Percentiles rank a stretch among this genome's conserved stretches.
These are phyloP conservation scores for Phytophthora litchii DNA, from an alignment of 352 stramenopile species.

Conservation along the genomic window DNA sequence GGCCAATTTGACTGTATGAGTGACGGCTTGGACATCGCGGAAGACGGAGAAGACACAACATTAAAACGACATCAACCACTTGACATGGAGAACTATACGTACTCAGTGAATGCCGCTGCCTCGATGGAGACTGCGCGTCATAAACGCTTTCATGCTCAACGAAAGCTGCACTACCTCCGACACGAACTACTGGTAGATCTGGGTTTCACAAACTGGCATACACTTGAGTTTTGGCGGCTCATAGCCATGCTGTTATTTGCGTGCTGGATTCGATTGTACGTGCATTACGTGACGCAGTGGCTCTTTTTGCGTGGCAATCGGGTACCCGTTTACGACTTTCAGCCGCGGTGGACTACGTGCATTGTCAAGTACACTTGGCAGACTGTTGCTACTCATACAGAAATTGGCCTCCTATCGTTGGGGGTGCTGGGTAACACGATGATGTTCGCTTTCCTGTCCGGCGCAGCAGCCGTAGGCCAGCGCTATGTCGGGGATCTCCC, in stretches of 20 bases:
- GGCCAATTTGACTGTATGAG: conserved; percentile 12
- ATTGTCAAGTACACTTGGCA: conserved; percentile 87
- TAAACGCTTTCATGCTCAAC: conserved; percentile 58
- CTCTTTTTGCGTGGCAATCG: conserved; percentile 68
- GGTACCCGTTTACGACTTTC: conserved; percentile 85
- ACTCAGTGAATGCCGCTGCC: conserved; percentile 53
- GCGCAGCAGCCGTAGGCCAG: conserved; percentile 45
- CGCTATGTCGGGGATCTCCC: conserved; percentile 68
- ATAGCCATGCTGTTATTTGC: conserved; percentile 61
- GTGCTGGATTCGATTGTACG: conserved; percentile 89
- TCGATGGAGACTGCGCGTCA: conserved; percentile 59
- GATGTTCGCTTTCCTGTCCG: conserved; percentile 57
- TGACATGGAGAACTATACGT: conserved; percentile 56
- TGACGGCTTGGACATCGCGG: conserved; percentile 9
- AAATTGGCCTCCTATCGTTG: conserved; percentile 75
- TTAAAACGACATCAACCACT: conserved; percentile 11
- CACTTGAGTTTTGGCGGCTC: conserved; percentile 84
- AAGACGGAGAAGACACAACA: conserved; percentile 8
- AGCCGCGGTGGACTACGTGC: conserved; percentile 63
- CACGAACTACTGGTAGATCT: conserved; percentile 87
- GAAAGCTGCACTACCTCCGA: conserved; percentile 82
- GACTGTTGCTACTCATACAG: conserved; percentile 58
- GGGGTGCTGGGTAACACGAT: conserved; percentile 60
- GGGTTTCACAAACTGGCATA: conserved; percentile 47
- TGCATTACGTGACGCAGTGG: conserved; percentile 91